Evolutionary conservation across 73 alveolate genomes (phyloP).

Genomic region (Blepharisma stoltei): DNA sequence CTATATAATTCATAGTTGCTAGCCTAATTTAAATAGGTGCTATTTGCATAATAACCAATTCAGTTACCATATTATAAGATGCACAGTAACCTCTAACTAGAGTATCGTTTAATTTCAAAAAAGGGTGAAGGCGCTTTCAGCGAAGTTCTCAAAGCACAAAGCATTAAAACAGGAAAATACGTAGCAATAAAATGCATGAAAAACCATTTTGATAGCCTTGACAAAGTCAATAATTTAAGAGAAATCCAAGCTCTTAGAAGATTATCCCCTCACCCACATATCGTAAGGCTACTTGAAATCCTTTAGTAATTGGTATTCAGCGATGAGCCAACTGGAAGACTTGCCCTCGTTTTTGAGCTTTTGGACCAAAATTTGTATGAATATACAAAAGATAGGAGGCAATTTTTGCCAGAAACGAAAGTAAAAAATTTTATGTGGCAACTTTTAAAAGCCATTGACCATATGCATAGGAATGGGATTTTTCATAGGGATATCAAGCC

Average conservation of each 20-base stretch:
- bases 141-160: slow-evolving; percentile 95
- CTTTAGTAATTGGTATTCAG: slow-evolving; percentile 61
- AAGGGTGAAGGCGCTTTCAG: slow-evolving; percentile 96
- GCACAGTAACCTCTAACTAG: slow-evolving; percentile 30
- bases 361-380: slow-evolving; percentile 98
- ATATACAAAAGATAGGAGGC: slow-evolving; percentile 88
- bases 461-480: slow-evolving; percentile 95
- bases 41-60: too few relatives aligned
- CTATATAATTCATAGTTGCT: too few relatives aligned
- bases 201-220: slow-evolving; percentile 79
- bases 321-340: slow-evolving; percentile 98
- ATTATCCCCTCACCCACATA: slow-evolving; percentile 88
- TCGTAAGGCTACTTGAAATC: slow-evolving; percentile 79
- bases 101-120: slow-evolving; percentile 30
- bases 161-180: slow-evolving; percentile 75
- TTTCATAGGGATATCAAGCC: slow-evolving; percentile 93
- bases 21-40: too few relatives aligned
- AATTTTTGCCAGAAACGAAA: slow-evolving; percentile 83
- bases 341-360: slow-evolving; percentile 98
- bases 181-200: slow-evolving; percentile 88
- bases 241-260: slow-evolving; percentile 58
- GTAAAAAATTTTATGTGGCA: slow-evolving; percentile 85
- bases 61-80: neutral
- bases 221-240: slow-evolving; percentile 66
- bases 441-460: slow-evolving; percentile 90